phyloP scores from a whole-genome alignment of 2,329 filamentous ascomycete genomes.

The Paecilomyces formosus region DNA sequence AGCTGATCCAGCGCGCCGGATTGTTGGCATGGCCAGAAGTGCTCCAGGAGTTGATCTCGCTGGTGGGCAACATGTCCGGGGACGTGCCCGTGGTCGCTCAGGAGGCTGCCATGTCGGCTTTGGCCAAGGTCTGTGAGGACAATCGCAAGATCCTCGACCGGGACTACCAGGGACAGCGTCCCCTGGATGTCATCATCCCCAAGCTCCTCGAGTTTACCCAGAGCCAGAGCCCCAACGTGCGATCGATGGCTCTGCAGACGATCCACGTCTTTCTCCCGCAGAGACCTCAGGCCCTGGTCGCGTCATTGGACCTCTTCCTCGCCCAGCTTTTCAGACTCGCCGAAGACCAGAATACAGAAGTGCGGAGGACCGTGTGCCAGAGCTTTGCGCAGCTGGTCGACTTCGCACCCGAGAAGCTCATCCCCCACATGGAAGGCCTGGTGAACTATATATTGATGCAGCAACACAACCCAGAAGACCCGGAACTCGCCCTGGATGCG shows the following conservation, averaged over 20 bases:
- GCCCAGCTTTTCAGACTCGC: constrained; percentile 76
- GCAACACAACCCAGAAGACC: constrained; percentile 72
- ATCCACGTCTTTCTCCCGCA: constrained; percentile 89
- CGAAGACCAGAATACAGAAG: constrained; percentile 67
- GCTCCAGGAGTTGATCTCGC: constrained; percentile 69
- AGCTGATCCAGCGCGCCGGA: constrained; percentile 76
- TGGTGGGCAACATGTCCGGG: constrained; percentile 66
- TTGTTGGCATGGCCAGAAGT: constrained; percentile 88
- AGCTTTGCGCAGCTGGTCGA: constrained; percentile 90
- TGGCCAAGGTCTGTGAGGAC: constrained; percentile 95
- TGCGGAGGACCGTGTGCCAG: constrained; percentile 86
- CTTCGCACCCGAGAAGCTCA: constrained; percentile 79
- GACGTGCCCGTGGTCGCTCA: constrained; percentile 65
- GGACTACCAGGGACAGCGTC: constrained; percentile 81
- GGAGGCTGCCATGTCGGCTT: constrained; percentile 86
- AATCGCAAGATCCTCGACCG: constrained; percentile 79
- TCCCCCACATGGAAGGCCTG: constrained; percentile 77
- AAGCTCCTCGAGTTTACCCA: constrained; percentile 83
- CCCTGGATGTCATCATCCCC: constrained; percentile 80
- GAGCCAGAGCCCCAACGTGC: constrained; percentile 67
- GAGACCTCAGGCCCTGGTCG: constrained; percentile 73
- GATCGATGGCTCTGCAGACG: constrained; percentile 68
- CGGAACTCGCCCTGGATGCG: constrained; percentile 85
- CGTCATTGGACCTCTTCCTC: constrained; percentile 72
- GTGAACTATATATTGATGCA: constrained; percentile 91